Base-by-base conservation (phyloP, 441 rosid genomes). In the Croton setiger region DNA sequence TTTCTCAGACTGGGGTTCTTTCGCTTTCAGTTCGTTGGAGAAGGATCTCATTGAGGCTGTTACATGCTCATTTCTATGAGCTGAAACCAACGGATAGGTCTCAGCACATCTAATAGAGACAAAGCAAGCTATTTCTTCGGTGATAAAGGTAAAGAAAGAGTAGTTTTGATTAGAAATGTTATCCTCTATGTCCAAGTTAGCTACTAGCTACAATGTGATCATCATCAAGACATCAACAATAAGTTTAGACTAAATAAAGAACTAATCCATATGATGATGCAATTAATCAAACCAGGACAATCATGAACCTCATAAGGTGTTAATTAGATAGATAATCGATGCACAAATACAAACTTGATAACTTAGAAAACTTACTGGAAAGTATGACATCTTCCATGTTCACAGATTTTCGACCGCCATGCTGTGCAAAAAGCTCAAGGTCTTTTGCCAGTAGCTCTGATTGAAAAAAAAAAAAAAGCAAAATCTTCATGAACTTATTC, bases 341-440 rank as follows among this genome's bases (percentile, higher is more conserved):
- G n/a, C 54, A 44, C n/a, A n/a, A n/a, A n/a, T n/a, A n/a, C n/a
- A n/a, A 55, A 51, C 21, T 45, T 11, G 44, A 51, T 33, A 53
- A 3, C 51, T 47, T 1, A 36, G 33, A 47, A 61, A 60, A 78
- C 74, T 76, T 77, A 90, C 98, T 87, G 14, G 88, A 78, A 70
- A 90, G 90, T 67, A 90, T 79, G 78, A 88, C 97, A 74, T 93
- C 98, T 36, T 91, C 96, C 86, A 83, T 85, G 70, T 83, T 86
- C 33, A 89, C 92, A 66, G 85, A 75, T 80, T 90, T 93, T 59
- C 97, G 96, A 64, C 97, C 90, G 71, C 88, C 94, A 75, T 93
- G 98, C 71, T 84, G 98, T 44, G 97, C 92, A 81, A 90, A 93
- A 47, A 83, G 84, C 82, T 90, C 94, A 21, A 93, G 84, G 67